Evolutionary conservation across 2,329 filamentous ascomycete genomes (phyloP), one percentile per base, ranked within the genome.

Genomic region (Epichloe sp.): DNA sequence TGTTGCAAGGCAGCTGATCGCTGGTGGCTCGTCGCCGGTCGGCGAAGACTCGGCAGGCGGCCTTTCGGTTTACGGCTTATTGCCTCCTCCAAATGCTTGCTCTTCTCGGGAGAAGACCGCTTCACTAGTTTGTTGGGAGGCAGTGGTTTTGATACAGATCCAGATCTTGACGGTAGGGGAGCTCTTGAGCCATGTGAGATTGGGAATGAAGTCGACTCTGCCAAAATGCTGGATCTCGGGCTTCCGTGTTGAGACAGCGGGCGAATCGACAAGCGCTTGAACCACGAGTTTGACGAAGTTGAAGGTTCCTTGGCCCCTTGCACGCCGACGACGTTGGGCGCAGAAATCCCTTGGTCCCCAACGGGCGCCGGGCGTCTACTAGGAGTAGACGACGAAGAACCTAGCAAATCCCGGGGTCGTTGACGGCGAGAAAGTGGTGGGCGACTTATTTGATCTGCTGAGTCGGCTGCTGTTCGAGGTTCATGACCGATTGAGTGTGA

Each of bases 21-120:
- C 63, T 90, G 85, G 61, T 89, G 85, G 64, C 86, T 89, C 17
- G 86, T 90, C 44, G 85, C 85, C 49, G 86, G 86, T 58, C 86
- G 74, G 53, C 83, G 80, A 53, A 90, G 74, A 21, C 78, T 80
- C 2, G 80, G 77, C 54, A 85, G 71, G 59, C 84, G 79, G 46
- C 81, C 77, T 56, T 70, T 79, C 35, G 81, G 74, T 55, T 75
- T 71, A 53, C 71, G 73, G 52, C 72, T 70, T 34, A 68, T 62
- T 35, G 69, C 56, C 43, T 69, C 62, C 5, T 73, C 68, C 46
- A 71, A 40, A 23, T 38, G 63, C 54, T 69, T 68, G 49, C 71
- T 62, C 48, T 71, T 62, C 48, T 68, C 69, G 19, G 83, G 80
- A 3, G 82, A 75, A 38, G 79, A 75, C 54, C 85, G 80, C 68